phyloP scores from a whole-genome alignment of 2,329 filamentous ascomycete genomes.

The Gnomoniopsis sp. region DNA sequence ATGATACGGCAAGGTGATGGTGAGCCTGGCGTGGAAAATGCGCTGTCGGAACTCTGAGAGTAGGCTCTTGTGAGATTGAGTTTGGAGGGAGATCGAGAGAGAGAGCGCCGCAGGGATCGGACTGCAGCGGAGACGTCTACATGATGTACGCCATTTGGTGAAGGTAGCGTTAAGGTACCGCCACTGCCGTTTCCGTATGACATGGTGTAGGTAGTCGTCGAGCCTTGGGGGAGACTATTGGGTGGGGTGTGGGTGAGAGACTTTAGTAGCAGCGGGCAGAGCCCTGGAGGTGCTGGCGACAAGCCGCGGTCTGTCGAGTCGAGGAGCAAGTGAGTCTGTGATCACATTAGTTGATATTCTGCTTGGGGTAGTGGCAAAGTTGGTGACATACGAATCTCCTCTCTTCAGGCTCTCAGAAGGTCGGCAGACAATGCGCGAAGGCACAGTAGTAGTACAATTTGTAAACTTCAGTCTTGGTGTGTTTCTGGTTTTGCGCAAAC shows the following conservation, averaged over 20 bases:
- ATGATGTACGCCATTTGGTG: slow-evolving; percentile 77
- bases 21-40: slow-evolving; percentile 55
- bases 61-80: slow-evolving; percentile 59
- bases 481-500: not conserved
- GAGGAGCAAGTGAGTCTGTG: not conserved
- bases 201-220: slow-evolving; percentile 36
- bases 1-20: slow-evolving; percentile 45
- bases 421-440: not conserved
- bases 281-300: not conserved
- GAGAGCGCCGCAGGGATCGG: slow-evolving; percentile 77
- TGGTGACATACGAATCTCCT: not conserved
- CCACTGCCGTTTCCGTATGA: slow-evolving; percentile 59
- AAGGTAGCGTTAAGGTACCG: slow-evolving; percentile 81
- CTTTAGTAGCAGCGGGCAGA: not conserved
- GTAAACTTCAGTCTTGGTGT: not conserved
- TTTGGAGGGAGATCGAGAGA: slow-evolving; percentile 93
- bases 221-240: not conserved
- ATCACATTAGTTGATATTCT: not conserved
- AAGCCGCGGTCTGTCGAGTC: not conserved
- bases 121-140: slow-evolving; percentile 76
- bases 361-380: not conserved
- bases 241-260: not conserved
- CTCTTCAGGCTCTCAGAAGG: not conserved
- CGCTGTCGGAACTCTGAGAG: slow-evolving; percentile 46
- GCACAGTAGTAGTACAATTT: not conserved